Percentiles rank a stretch among this genome's conserved stretches.
These are phyloP conservation scores for Ajuga reptans DNA, from an alignment of 305 asterid species.

Conservation along the genomic window DNA sequence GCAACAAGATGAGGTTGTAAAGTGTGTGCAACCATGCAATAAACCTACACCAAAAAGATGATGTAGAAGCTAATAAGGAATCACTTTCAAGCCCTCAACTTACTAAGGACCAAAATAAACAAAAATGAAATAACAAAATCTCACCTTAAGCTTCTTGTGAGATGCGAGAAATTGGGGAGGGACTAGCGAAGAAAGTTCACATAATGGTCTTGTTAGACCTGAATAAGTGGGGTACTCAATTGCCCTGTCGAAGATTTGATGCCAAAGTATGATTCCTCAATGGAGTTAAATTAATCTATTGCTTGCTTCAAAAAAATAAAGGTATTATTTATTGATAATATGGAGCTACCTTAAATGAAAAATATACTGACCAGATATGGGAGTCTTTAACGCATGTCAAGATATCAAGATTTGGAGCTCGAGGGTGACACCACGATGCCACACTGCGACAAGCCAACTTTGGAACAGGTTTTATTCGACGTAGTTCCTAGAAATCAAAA, in stretches of 20 bases:
- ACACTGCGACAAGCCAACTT: constrained; percentile 92
- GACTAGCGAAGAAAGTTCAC: constrained; percentile 85
- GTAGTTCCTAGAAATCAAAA: constrained; percentile 44
- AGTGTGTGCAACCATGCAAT: constrained; percentile 89
- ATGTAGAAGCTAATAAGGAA: constrained; percentile 9
- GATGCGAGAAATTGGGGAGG: constrained; percentile 84
- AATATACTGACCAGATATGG: constrained; percentile 64
- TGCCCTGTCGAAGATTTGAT: constrained; percentile 59
- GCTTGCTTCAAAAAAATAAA: constrained; percentile 9
- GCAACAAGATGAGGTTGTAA: constrained; percentile 93
- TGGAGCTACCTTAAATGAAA: constrained; percentile 10
- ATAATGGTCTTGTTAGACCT: constrained; percentile 85
- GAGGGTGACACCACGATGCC: constrained; percentile 98
- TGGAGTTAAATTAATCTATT: neutral
- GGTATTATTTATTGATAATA: neutral
- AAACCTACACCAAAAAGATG: constrained; percentile 42
- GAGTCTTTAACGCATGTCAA: constrained; percentile 94
- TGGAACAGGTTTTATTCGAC: constrained; percentile 83
- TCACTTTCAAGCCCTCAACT: neutral
- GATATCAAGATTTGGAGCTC: constrained; percentile 96
- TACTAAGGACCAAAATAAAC: neutral
- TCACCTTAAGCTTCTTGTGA: constrained; percentile 90
- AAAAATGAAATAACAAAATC: constrained; percentile 11
- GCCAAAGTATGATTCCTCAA: constrained; percentile 19
- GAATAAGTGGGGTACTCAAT: constrained; percentile 91